Conservation (phyloP, 1,139 yeast species). For the Yarrowia galli region DNA sequence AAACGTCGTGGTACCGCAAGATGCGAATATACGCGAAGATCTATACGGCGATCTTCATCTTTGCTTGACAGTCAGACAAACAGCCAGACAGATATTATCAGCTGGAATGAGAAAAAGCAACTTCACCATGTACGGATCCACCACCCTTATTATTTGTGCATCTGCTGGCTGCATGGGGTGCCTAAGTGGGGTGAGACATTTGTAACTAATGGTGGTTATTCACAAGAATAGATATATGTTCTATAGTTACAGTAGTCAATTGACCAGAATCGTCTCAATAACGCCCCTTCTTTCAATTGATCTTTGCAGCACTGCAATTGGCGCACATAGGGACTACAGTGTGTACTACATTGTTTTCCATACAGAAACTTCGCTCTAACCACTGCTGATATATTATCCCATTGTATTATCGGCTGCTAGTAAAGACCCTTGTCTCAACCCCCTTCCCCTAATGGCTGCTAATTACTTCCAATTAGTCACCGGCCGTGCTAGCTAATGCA, state of each 20-base stretch:
- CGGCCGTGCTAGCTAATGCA: neutral
- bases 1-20: neutral
- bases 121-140: conserved; percentile 4
- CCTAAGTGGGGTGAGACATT: conserved; percentile 6
- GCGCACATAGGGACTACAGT: too few relatives aligned
- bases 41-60: neutral
- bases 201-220: neutral
- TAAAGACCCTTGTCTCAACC: too few relatives aligned
- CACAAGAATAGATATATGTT: too few relatives aligned
- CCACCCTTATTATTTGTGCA: conserved; percentile 5
- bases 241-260: too few relatives aligned
- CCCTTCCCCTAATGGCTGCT: neutral
- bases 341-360: too few relatives aligned
- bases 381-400: too few relatives aligned
- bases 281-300: too few relatives aligned
- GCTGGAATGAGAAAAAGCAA: conserved; percentile 13
- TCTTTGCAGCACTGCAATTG: too few relatives aligned
- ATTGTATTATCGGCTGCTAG: too few relatives aligned
- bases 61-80: neutral
- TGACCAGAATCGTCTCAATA: too few relatives aligned
- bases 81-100: neutral
- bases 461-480: neutral
- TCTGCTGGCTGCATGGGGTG: neutral
- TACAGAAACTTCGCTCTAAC: too few relatives aligned
- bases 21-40: neutral